Conservation (phyloP, 1,139 yeast species). For the Trichomonascaceae sp. region DNA sequence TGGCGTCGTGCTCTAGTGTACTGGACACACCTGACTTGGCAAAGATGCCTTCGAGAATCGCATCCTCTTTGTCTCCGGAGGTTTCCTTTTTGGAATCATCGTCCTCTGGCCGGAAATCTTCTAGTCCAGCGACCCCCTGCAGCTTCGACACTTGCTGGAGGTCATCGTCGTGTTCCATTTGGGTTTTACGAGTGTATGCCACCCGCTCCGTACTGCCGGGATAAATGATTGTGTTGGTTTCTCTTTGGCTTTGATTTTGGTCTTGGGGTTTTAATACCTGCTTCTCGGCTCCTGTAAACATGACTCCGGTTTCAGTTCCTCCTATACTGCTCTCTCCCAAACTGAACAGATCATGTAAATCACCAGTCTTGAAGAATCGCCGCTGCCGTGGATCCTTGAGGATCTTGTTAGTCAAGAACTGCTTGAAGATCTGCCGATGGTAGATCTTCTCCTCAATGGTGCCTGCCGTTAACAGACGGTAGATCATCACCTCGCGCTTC, state of each 20-base stretch:
- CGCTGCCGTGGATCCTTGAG: conserved; percentile 92
- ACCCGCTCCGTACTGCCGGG: not conserved
- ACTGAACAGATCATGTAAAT: conserved; percentile 77
- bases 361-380: conserved; percentile 83
- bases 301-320: conserved; percentile 46
- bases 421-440: conserved; percentile 93
- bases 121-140: conserved; percentile 43
- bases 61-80: conserved; percentile 27
- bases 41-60: conserved; percentile 65
- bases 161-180: conserved; percentile 31
- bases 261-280: not conserved
- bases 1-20: conserved; percentile 65
- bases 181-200: conserved; percentile 9
- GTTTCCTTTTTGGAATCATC: conserved; percentile 17
- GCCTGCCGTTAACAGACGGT: conserved; percentile 86
- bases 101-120: conserved; percentile 31
- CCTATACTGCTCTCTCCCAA: conserved; percentile 63
- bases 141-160: conserved; percentile 40
- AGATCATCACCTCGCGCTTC: conserved; percentile 83
- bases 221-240: conserved; percentile 4
- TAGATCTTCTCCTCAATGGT: conserved; percentile 94
- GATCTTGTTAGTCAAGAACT: conserved; percentile 83
- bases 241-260: conserved; percentile 17
- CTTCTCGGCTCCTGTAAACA: conserved; percentile 42
- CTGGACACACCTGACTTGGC: conserved; percentile 64